Percentiles rank a stretch among this genome's conserved stretches.
Conservation (phyloP, 139 green algal genomes). For the Micractinium sp. region DNA sequence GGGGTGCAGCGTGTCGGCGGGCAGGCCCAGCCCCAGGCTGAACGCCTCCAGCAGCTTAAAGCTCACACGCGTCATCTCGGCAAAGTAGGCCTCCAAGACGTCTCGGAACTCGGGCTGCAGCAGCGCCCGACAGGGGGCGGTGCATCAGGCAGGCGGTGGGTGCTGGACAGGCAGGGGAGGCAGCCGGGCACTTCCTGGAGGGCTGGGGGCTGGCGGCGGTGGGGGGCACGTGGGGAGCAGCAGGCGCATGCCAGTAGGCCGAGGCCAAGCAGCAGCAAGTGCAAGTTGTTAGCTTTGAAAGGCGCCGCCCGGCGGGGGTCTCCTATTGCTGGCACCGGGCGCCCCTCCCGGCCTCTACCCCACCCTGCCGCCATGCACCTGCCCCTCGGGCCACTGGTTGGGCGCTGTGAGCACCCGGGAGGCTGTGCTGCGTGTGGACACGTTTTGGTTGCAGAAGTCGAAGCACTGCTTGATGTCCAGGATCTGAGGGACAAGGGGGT, state of each 20-base stretch:
- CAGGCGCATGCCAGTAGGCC: background rate
- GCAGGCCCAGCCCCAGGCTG: conserved; percentile 8
- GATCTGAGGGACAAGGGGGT: background rate
- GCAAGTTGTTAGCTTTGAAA: too few relatives aligned
- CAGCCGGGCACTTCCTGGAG: background rate
- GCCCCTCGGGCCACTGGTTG: conserved; percentile 9
- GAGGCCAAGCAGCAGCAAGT: background rate
- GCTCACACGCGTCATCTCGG: background rate
- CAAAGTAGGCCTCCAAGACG: conserved; percentile 5
- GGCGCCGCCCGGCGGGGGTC: too few relatives aligned
- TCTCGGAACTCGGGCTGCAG: background rate
- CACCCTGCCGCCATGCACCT: background rate
- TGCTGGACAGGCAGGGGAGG: background rate
- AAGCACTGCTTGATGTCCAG: conserved; percentile 15
- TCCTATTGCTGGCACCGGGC: too few relatives aligned
- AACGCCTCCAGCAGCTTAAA: conserved; percentile 29
- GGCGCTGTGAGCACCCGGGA: background rate
- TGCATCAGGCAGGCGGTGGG: background rate
- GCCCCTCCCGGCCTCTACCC: background rate
- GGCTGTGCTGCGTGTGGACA: background rate
- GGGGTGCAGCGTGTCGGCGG: background rate
- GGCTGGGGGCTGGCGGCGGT: too few relatives aligned
- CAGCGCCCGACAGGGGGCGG: too few relatives aligned
- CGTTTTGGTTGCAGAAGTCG: background rate
- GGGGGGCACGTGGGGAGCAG: too few relatives aligned